Evolutionary conservation across 2,329 filamentous ascomycete species (phyloP), one percentile per base, ranked within the genome.

Genomic region (Aureobasidium pullulans): DNA sequence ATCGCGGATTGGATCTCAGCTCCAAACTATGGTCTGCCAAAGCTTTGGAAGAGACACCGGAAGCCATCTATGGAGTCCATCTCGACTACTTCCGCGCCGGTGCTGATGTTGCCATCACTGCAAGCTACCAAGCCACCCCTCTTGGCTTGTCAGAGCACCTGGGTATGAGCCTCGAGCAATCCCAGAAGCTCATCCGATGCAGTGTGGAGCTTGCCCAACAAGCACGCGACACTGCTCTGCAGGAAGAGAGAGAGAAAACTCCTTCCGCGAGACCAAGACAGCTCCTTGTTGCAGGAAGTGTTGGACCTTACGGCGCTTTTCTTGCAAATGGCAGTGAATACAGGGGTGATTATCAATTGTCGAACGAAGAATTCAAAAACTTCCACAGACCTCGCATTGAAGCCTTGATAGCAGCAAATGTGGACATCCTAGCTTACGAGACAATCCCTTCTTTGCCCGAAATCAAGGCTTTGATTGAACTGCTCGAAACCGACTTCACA

Each of bases 301-400:
- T 79, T 6, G 77, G 77, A 0, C 77, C 77, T 1, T 79, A 78
- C 59, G 77, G 76, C 11, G 77, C 77, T 6, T 79, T 72, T 58
- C 68, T 79, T 2, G 70, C 76, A 1, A 69, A 79, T 59, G 77
- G 77, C 5, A 72, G 70, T 11, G 77, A 79, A 62, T 79, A 79
- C 60, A 66, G 69, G 1, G 77, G 77, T 23, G 72, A 73, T 57
- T 79, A 79, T 62, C 39, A 48, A 1, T 40, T 73, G 1, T 43
- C 66, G 1, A 60, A 62, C 9, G 48, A 54, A 8, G 69, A 70
- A 6, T 66, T 77, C 65, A 71, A 73, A 54, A 65, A 63, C 3
- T 79, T 79, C 62, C 77, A 79, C 64, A 72, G 74, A 6, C 69
- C 70, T 2, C 66, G 77, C 11, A 73, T 79, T 4, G 60, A 69